Base-by-base conservation (phyloP, 345 rosid species). In the Noccaea bulbosa region DNA sequence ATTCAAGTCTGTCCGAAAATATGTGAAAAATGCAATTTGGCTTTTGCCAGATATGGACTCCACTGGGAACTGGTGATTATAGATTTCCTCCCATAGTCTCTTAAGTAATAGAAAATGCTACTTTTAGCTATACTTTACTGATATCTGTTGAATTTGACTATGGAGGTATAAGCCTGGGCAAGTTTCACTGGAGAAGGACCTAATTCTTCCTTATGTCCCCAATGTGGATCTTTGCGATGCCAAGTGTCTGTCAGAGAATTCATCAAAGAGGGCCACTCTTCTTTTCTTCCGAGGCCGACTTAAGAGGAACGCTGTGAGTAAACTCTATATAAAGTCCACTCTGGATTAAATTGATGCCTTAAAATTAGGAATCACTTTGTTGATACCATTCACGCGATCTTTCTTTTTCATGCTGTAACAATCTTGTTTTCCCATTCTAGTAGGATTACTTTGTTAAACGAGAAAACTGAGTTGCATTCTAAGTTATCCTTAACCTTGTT, bases 11-110 rank as follows among this genome's bases (percentile, higher is more conserved):
- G 97, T 89, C 64, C 91, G 96, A 9, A 86, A 83, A 79, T 83
- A 55, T 63, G 71, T 87, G 83, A 91, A 89, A 82, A 83, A 87
- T 66, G 88, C 96, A 32, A 86, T 85, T 46, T 89, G 96, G 97
- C 86, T 88, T 67, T 79, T 91, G 66, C 96, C 97, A 0, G 97
- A 91, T 67, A 87, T 91, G 97, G 97, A 91, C 62, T 91, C 97
- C 48, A 87, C 93, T 0, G 91, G 97, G 41, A 88, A 89, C 79
- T 91, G 97, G 97, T 91, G 75, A 75, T 41, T 46, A 43, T 53
- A 58, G 37, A 45, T 37, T 53, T 59, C 45, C 71, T 51, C 38
- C 70, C 65, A 46, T 45, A 61, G 45, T 38, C 44, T 17, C 12
- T 43, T 43, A 6, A 51, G 53, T 40, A 71, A 2, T 59, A 16